Percentiles rank a stretch among this genome's conserved stretches.
Evolutionary conservation across 805 yeast species (phyloP).

Genomic region (Blastobotrys peoriensis): DNA sequence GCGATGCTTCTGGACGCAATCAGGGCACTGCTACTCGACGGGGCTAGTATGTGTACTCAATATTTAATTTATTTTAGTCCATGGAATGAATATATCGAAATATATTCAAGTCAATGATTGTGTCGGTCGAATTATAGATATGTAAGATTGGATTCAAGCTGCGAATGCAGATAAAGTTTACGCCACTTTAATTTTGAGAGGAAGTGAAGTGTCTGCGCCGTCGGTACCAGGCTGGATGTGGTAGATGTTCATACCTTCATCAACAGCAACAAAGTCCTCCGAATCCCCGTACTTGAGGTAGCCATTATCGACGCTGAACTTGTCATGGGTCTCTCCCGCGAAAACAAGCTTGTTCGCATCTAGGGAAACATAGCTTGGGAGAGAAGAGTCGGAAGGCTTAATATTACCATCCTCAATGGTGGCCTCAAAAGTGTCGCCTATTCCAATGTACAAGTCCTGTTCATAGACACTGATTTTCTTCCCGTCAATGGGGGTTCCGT

Average conservation of each 20-base stretch:
- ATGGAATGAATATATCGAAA: too few species aligned
- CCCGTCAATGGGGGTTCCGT: background rate
- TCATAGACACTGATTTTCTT: background rate
- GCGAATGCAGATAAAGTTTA: too few species aligned
- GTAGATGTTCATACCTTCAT: background rate
- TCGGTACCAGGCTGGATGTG: background rate
- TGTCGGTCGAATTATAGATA: too few species aligned
- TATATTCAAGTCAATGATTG: too few species aligned
- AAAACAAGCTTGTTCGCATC: background rate
- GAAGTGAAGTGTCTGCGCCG: background rate
- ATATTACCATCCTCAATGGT: background rate
- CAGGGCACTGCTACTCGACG: constrained; percentile 5
- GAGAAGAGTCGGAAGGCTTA: background rate
- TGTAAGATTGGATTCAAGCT: too few species aligned
- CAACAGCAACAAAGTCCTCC: background rate
- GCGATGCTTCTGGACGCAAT: constrained; percentile 4
- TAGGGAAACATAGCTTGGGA: background rate
- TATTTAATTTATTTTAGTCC: too few species aligned
- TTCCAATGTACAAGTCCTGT: background rate
- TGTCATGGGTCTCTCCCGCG: background rate
- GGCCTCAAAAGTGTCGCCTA: background rate
- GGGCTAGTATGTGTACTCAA: constrained; percentile 3
- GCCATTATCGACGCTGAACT: background rate
- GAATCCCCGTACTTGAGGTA: background rate
- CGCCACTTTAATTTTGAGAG: background rate